phyloP scores from a whole-genome alignment of 768 basidiomycete genomes.

The Lactarius evosmus region DNA sequence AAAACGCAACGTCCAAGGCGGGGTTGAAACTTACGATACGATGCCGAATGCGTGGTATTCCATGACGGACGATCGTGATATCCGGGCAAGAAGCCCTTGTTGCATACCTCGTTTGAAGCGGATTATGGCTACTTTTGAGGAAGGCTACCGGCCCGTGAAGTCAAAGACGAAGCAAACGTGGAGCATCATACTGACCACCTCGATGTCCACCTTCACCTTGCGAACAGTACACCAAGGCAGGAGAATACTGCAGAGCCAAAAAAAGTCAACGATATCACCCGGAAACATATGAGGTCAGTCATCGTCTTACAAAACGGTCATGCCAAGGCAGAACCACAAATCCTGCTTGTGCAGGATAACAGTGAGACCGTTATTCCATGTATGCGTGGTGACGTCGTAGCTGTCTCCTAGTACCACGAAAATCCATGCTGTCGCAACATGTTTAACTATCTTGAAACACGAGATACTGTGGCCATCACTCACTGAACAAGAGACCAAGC shows the following conservation, averaged over 20 bases:
- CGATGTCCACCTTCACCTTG: constrained; percentile 69
- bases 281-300: not conserved
- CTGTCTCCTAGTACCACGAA: constrained; percentile 67
- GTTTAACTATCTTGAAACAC: constrained; percentile 5
- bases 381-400: constrained; percentile 51
- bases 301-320: constrained; percentile 65
- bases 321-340: constrained; percentile 72
- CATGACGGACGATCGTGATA: constrained; percentile 70
- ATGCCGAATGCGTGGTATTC: constrained; percentile 84
- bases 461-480: constrained; percentile 27
- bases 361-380: constrained; percentile 55
- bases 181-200: constrained; percentile 50
- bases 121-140: constrained; percentile 73
- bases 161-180: not conserved
- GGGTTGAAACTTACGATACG: constrained; percentile 51
- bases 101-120: constrained; percentile 83
- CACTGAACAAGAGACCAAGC: constrained; percentile 53
- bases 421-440: constrained; percentile 45
- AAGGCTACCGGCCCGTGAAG: constrained; percentile 48
- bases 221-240: constrained; percentile 76
- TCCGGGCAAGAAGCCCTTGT: constrained; percentile 70
- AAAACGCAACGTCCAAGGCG: constrained; percentile 17
- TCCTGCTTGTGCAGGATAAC: constrained; percentile 65
- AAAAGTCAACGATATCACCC: not conserved
- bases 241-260: constrained; percentile 46